Evolutionary conservation across 106 monocot genomes (phyloP), one percentile per base, ranked within the genome.

Genomic region (Dendrobium nobile): DNA sequence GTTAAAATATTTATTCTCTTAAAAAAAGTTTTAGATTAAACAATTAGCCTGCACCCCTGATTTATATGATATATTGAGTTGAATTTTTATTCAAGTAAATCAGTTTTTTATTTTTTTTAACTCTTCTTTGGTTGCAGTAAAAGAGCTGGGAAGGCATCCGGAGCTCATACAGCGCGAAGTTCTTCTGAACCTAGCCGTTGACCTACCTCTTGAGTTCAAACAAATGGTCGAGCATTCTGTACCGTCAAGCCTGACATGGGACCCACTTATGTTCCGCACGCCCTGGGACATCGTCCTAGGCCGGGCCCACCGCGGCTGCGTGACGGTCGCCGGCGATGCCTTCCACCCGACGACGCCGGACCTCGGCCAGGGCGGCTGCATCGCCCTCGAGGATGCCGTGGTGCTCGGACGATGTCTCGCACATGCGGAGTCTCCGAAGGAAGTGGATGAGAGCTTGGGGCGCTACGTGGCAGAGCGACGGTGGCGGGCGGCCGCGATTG

Each of bases 261-360:
- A 78, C 0, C 85, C 87, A 0, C 85, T 91, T 0, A 54, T 82
- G 41, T 77, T 85, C 67, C 79, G 94, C 4, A 19, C 20, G 40
- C 92, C 94, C 1, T 88, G 84, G 87, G 77, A 81, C 31, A 0
- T 95, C 44, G 1, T 87, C 64, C 2, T 61, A 9, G 77, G 85
- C 7, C 40, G 41, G 9, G 61, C 58, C 18, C 58, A 80, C 78
- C 56, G 24, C 24, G 88, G 86, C 5, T 17, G 26, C 28, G 85
- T 89, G n/a, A 82, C 87, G 28, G 82, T 92, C 19, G 87, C 88
- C 27, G 95, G 95, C 0, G 95, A 95, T 51, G 95, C 95, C 0
- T 81, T 95, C 51, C 95, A 95, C 77, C 89, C 92, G 7, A 95
- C 90, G 92, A 95, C 95, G 6, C 92, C 92, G 5, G 95, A 95